These are phyloP conservation scores for Carpinus viminea DNA, from an alignment of 306 rosid species.

Conservation along the genomic window DNA sequence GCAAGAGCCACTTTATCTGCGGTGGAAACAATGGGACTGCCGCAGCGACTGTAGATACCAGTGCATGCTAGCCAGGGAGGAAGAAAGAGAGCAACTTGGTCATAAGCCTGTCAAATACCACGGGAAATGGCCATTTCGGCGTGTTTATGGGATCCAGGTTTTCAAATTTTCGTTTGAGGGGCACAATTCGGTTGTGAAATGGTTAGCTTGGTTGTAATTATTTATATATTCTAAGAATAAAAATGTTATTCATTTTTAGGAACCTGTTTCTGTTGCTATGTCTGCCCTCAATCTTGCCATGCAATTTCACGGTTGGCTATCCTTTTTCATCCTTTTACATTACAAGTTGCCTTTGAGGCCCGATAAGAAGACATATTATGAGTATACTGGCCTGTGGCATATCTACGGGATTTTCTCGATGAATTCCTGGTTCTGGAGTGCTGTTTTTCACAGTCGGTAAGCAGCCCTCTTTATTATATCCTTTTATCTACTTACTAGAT, in stretches of 20 bases:
- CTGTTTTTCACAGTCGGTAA: constrained; percentile 90
- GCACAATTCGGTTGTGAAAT: constrained; percentile 17
- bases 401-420: constrained; percentile 78
- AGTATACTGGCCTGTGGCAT: constrained; percentile 91
- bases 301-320: constrained; percentile 99
- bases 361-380: constrained; percentile 71
- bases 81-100: constrained; percentile 75
- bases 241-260: constrained; percentile 51
- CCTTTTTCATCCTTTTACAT: constrained; percentile 88
- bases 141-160: constrained; percentile 97
- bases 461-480: constrained; percentile 27
- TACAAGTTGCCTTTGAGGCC: constrained; percentile 78
- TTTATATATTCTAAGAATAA: constrained; percentile 19
- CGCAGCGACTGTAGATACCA: constrained; percentile 83
- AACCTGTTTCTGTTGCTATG: constrained; percentile 89
- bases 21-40: constrained; percentile 99
- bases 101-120: constrained; percentile 82
- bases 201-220: constrained; percentile 17
- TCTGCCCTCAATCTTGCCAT: constrained; percentile 89
- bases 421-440: constrained; percentile 96
- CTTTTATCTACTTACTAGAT: not conserved
- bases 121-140: constrained; percentile 89
- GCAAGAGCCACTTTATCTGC: constrained; percentile 87
- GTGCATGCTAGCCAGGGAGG: constrained; percentile 90
- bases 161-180: constrained; percentile 17